Evolutionary conservation across 2,329 filamentous ascomycete genomes (phyloP), one percentile per base, ranked within the genome.

Genomic region (Aspergillus sp.): DNA sequence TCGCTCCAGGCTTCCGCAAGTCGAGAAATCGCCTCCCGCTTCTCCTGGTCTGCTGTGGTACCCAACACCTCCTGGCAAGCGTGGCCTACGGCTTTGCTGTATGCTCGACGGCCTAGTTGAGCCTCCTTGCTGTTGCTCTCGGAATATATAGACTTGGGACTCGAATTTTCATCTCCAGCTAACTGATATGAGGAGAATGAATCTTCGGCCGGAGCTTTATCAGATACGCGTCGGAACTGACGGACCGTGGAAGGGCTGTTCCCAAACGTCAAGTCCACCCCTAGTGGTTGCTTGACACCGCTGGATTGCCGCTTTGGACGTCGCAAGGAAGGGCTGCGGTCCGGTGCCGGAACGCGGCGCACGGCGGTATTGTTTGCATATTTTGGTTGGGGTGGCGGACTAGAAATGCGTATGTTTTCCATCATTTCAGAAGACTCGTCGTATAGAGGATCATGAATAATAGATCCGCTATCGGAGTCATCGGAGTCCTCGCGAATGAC

Each of bases 201-300:
- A 17, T 64, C 54, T 24, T 70, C 66, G 12, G 52, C 56, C 3
- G 68, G 20, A 80, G 86, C 65, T 82, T 80, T 79, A 66, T 91
- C 89, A 0, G 93, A 95, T 1, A 96, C 91, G 22, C 93, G 86
- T 62, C 91, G 90, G 79, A 97, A 98, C 52, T 96, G 88, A 54
- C 93, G 88, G 64, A 96, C 91, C 15, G 93, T 96, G 1, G 93
- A 97, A 1, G 90, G 91, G 7, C 88, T 89, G 74, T 98, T 98
- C 51, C 93, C 95, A 75, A 96, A 98, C 5, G 89, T 96, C 80
- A 96, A 88, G 68, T 98, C 91, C 2, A 95, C 84, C 55, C 92
- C 91, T 2, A 97, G 82, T 0, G 93, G 93, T 63, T 90, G 88
- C 74, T 91, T 92, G 1, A 85, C 74, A 2, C 80, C 81, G 56